phyloP scores from a whole-genome alignment of 306 rosid species.

The Ormosia emarginata region DNA sequence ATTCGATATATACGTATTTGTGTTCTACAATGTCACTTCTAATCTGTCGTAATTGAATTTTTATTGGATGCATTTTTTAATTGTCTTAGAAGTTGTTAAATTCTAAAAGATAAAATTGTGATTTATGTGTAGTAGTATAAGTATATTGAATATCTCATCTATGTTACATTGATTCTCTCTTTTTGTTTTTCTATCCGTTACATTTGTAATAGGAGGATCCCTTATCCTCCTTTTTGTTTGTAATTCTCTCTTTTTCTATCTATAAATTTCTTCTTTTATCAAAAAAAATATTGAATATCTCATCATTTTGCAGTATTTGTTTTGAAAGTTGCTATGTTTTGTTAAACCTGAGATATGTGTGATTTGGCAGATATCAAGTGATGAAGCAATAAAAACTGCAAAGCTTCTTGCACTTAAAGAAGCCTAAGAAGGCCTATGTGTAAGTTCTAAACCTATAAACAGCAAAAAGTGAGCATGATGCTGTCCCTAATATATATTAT shows the following conservation, averaged over 20 bases:
- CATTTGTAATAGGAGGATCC: too few relatives aligned
- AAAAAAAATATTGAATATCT: background rate
- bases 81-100: background rate
- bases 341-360: slow-evolving; percentile 19
- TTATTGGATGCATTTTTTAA: background rate
- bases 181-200: too few relatives aligned
- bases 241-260: too few relatives aligned
- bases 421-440: slow-evolving; percentile 81
- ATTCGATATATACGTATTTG: background rate
- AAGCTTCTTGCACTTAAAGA: slow-evolving; percentile 67
- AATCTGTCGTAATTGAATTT: background rate
- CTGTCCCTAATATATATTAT: background rate
- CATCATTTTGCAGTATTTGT: slow-evolving; percentile 4
- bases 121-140: background rate
- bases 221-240: too few relatives aligned
- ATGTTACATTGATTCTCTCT: too few relatives aligned
- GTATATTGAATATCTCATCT: too few relatives aligned
- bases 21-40: background rate
- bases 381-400: slow-evolving; percentile 70
- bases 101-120: background rate
- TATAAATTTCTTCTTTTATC: too few relatives aligned
- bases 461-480: background rate
- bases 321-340: background rate
- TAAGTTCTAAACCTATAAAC: slow-evolving; percentile 41
- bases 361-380: slow-evolving; percentile 61